These are phyloP conservation scores for Zymoseptoria tritici DNA, from an alignment of 2,329 filamentous ascomycete genomes.

Conservation along the genomic window DNA sequence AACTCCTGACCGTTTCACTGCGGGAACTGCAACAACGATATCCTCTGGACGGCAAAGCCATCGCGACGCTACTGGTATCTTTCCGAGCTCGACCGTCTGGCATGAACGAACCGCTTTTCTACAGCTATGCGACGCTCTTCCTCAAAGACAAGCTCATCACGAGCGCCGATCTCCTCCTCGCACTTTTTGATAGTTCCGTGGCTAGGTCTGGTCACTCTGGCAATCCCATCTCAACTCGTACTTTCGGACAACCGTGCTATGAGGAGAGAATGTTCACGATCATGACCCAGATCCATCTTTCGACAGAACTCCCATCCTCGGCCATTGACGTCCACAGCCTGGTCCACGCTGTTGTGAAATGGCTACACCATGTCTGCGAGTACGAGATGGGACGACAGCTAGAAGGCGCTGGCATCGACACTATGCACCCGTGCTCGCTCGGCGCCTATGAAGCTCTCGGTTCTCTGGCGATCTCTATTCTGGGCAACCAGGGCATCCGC, in stretches of 20 bases:
- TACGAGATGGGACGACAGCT: conserved; percentile 27
- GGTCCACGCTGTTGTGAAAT: conserved; percentile 22
- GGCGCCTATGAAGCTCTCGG: conserved; percentile 28
- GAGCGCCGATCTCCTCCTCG: conserved; percentile 23
- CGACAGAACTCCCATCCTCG: conserved; percentile 13
- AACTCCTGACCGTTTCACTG: conserved; percentile 9
- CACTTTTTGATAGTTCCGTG: conserved; percentile 23
- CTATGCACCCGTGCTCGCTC: conserved; percentile 17
- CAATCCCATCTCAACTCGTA: background rate
- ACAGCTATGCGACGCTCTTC: conserved; percentile 22
- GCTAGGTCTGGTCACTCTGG: conserved; percentile 5
- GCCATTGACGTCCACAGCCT: conserved; percentile 13
- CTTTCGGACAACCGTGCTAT: conserved; percentile 18
- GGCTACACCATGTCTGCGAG: conserved; percentile 24
- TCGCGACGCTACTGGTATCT: conserved; percentile 20
- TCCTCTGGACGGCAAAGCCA: conserved; percentile 8
- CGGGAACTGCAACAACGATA: conserved; percentile 12
- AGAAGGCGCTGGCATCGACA: conserved; percentile 20
- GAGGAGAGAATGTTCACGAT: conserved; percentile 29
- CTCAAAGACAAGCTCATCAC: conserved; percentile 18
- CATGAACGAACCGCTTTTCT: conserved; percentile 25
- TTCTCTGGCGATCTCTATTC: conserved; percentile 22
- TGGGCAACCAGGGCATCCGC: conserved; percentile 22
- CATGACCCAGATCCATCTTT: conserved; percentile 21
- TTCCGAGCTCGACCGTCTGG: conserved; percentile 14